Conservation (phyloP, 2,329 filamentous ascomycete species). For the Colletotrichum sp. region DNA sequence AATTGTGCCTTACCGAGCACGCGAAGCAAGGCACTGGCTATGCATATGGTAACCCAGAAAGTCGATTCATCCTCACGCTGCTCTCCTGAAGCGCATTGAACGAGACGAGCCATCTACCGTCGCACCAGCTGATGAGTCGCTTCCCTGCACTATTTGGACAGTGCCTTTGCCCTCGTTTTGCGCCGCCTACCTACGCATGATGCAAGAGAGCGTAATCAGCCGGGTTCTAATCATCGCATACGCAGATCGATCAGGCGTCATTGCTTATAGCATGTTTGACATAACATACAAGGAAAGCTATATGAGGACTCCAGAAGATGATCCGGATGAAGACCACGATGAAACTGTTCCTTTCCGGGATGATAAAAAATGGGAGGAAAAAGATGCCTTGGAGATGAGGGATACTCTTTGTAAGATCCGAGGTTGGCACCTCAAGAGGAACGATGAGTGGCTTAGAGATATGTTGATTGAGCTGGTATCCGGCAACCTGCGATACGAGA, state of each 20-base stretch:
- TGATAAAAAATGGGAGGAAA: too few relatives aligned
- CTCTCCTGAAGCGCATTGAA: background rate
- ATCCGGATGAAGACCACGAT: background rate
- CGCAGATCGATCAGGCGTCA: background rate
- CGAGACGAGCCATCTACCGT: background rate
- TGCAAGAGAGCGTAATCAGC: background rate
- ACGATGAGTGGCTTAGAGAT: too few relatives aligned
- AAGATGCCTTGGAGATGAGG: too few relatives aligned
- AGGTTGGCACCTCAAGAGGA: too few relatives aligned
- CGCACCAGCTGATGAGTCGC: background rate
- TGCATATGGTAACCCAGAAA: background rate
- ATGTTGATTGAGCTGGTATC: too few relatives aligned
- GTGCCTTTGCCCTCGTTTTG: background rate
- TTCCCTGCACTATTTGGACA: background rate
- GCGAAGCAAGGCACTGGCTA: background rate
- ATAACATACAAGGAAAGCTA: fast-evolving
- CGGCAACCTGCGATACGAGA: too few relatives aligned
- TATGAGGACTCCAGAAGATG: background rate
- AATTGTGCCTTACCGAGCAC: background rate
- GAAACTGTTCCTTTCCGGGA: background rate
- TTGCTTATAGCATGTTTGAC: background rate
- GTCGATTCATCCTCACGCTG: background rate
- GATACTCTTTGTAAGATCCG: too few relatives aligned
- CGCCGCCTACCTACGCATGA: background rate
- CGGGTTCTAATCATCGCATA: background rate